These are phyloP conservation scores for Boletus sp. DNA, from an alignment of 1,284 basidiomycete genomes.

Conservation along the genomic window DNA sequence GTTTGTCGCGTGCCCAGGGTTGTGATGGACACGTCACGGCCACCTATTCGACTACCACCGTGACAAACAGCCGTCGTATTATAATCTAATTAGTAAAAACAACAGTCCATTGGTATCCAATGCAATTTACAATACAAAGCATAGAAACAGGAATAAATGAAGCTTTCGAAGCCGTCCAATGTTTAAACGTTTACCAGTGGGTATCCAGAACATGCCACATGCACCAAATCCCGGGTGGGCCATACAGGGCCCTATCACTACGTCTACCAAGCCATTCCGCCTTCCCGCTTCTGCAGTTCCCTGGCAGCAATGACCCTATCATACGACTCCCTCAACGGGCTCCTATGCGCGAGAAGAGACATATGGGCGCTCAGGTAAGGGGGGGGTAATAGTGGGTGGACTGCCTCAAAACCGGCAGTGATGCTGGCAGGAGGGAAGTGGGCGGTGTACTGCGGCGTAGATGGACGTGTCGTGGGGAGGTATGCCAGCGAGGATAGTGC, in stretches of 20 bases:
- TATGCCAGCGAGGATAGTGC: conserved; percentile 62
- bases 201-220: conserved; percentile 21
- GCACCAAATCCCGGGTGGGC: neutral
- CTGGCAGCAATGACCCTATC: conserved; percentile 63
- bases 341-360: conserved; percentile 57
- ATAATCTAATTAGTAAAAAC: conserved; percentile 9
- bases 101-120: conserved; percentile 16
- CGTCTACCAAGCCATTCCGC: conserved; percentile 2
- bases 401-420: conserved; percentile 47
- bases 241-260: neutral
- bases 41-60: no score
- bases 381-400: conserved; percentile 64
- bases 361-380: conserved; percentile 67
- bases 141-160: conserved; percentile 30
- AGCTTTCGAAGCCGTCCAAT: conserved; percentile 11
- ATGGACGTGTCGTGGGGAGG: conserved; percentile 50
- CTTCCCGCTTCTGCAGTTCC: conserved; percentile 28
- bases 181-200: conserved; percentile 6
- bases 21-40: conserved; percentile 28
- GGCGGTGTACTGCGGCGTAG: conserved; percentile 47
- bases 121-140: conserved; percentile 24
- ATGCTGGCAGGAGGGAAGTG: conserved; percentile 56
- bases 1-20: no score
- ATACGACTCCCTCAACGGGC: conserved; percentile 64
- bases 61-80: no score